Evolutionary conservation across 2,329 filamentous ascomycete species (phyloP), one percentile per base, ranked within the genome.

Genomic region (Beauveria sp.): DNA sequence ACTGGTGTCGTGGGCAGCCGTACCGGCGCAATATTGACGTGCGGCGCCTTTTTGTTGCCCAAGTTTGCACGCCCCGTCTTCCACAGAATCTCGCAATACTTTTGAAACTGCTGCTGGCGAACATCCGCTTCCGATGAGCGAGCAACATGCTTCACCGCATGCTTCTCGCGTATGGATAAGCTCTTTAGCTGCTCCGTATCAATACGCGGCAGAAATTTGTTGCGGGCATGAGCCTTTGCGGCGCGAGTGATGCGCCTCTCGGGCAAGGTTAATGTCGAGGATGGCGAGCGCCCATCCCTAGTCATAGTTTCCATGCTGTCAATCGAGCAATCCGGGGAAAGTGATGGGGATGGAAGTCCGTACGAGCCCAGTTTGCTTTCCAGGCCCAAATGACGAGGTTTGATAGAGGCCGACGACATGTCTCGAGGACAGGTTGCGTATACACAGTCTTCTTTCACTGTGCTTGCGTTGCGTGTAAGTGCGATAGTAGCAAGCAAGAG

Each of bases 1-100:
- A n/a, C 28, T 14, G 48, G 31, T 26, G 45, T 43, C 9, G 52
- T 49, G 2, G 62, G 64, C 28, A 72, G 65, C 34, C 69, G 64
- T 6, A 70, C 64, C 7, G 71, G 66, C 26, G 65, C 61, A 14
- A 74, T 70, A 20, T 70, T 61, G 22, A 70, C 56, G 26, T 72
- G 67, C 4, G 67, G 62, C 7, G 64, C 63, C 10, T 54, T 64
- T 52, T 53, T 40, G 43, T 55, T 64, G 57, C 61, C 67, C 57
- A 60, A 67, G 50, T 48, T 59, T 43, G 20, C 42, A n/a, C 42
- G 64, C 48, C 68, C 67, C 31, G 62, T 59, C 16, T 60, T 63
- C 58, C 68, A 66, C 22, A 71, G 65, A 1, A 64, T 40, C 26
- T 69, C 67, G 38, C 68, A 66, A 16, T 67, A 68, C 28, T 62